Evolutionary conservation across 495 filamentous ascomycete species (phyloP), one percentile per base, ranked within the genome.

Genomic region (Aspergillus hancockii): DNA sequence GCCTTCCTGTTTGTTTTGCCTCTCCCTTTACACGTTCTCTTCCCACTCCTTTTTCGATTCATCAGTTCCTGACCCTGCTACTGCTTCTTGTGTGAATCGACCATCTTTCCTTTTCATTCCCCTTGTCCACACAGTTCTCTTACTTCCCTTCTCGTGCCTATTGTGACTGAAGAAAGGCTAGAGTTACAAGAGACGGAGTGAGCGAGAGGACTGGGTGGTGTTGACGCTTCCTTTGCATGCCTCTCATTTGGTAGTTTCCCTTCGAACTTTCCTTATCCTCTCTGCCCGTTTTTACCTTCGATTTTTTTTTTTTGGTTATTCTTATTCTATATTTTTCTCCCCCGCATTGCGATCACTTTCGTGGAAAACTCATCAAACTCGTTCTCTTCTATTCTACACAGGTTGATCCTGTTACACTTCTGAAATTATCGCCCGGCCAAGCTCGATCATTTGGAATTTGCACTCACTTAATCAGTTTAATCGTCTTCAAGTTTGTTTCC

Each of bases 371-470:
- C 3, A 6, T 41, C 16, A 41, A n/a, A 41, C 16, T 3, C 13
- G 38, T 30, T 12, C 31, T 36, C 32, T 59, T 63, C 31, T 38
- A 28, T 67, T 63, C 52, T 58, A 23, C 2, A 46, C 63, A 67
- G 67, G 67, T 70, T 70, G 67, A 70, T 57, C 67, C 65, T 67
- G 67, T 63, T 43, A 49, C 23, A 31, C 14, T 52, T 23, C 46
- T 41, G 57, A 18, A 46, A 25, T 23, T 31, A 21, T 34, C 18
- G 23, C 14, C 52, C 21, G 32, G 52, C 34, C 36, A 6, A 41
- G 38, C 38, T 55, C 47, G 22, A 32, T 28, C 36, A 54, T 22
- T 36, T 18, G 30, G 4, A 34, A 21, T 19, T 52, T 52, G 28
- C 25, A 18, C 31, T 12, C 22, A 52, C 21, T 52, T 32, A 18